Percentiles rank a stretch among this genome's conserved stretches.
phyloP scores from a whole-genome alignment of 495 filamentous ascomycete species.

The Melanomma pulvis-pyrius region DNA sequence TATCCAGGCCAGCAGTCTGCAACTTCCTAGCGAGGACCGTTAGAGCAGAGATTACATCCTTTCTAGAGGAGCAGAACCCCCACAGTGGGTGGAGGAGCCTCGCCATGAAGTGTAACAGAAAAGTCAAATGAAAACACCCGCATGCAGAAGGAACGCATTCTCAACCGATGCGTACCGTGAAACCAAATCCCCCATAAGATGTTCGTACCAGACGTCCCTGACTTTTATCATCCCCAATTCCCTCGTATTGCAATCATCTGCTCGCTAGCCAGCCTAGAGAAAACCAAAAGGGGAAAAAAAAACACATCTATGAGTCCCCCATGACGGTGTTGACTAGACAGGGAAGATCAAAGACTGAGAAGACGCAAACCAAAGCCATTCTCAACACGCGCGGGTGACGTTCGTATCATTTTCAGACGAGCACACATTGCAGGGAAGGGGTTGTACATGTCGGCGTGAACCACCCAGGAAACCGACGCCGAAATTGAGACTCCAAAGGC shows the following conservation, averaged over 20 bases:
- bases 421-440: slow-evolving; percentile 28
- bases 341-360: slow-evolving; percentile 23
- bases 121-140: slow-evolving; percentile 34
- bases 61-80: background rate
- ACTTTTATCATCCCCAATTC: slow-evolving; percentile 31
- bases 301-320: slow-evolving; percentile 35
- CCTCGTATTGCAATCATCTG: slow-evolving; percentile 28
- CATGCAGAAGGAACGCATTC: slow-evolving; percentile 32
- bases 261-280: slow-evolving; percentile 20
- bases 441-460: slow-evolving; percentile 31
- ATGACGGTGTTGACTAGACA: slow-evolving; percentile 9
- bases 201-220: slow-evolving; percentile 30
- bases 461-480: slow-evolving; percentile 36
- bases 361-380: slow-evolving; percentile 36
- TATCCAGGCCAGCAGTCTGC: slow-evolving; percentile 27
- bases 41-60: slow-evolving; percentile 1
- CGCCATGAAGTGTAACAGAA: slow-evolving; percentile 26
- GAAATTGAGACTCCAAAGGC: slow-evolving; percentile 30
- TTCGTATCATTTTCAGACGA: slow-evolving; percentile 36
- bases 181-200: slow-evolving; percentile 21
- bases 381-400: slow-evolving; percentile 28
- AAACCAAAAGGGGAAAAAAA: slow-evolving; percentile 27
- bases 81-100: slow-evolving; percentile 11
- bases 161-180: slow-evolving; percentile 22
- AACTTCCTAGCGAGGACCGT: slow-evolving; percentile 3